Conservation (phyloP, 306 rosid genomes). For the Acacia acuminata region DNA sequence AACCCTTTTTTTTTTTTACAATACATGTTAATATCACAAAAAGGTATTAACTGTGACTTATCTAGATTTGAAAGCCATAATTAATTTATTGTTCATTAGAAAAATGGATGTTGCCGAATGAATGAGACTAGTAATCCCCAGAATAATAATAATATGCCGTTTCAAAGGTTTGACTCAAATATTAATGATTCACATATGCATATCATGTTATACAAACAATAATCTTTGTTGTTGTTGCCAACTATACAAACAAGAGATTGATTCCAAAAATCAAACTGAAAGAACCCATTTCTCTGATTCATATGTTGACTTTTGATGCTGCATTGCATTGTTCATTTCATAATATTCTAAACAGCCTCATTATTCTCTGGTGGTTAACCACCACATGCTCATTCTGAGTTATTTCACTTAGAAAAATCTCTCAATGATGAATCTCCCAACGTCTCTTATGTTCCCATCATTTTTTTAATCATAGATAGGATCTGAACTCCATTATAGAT, state of each 20-base stretch:
- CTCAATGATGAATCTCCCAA: background rate
- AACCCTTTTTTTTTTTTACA: background rate
- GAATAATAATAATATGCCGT: constrained; percentile 14
- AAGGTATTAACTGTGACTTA: background rate
- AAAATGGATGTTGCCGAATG: constrained; percentile 35
- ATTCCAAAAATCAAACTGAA: constrained; percentile 21
- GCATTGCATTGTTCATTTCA: background rate
- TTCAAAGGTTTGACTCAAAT: constrained; percentile 39
- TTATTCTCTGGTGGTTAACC: background rate
- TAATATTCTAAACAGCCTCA: no score
- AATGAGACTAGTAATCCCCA: constrained; percentile 27
- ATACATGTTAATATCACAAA: background rate
- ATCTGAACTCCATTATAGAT: background rate
- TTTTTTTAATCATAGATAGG: background rate
- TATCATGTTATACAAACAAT: background rate
- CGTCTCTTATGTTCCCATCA: background rate
- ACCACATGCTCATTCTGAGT: background rate
- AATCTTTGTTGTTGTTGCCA: background rate
- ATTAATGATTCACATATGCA: background rate
- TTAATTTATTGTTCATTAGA: background rate
- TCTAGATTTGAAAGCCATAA: background rate
- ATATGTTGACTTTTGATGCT: constrained; percentile 31
- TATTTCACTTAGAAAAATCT: background rate
- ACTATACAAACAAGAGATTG: background rate
- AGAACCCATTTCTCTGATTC: background rate